These are phyloP conservation scores for Pachysandra terminalis DNA, from an alignment of 164 flowering plant genomes.

Conservation along the genomic window DNA sequence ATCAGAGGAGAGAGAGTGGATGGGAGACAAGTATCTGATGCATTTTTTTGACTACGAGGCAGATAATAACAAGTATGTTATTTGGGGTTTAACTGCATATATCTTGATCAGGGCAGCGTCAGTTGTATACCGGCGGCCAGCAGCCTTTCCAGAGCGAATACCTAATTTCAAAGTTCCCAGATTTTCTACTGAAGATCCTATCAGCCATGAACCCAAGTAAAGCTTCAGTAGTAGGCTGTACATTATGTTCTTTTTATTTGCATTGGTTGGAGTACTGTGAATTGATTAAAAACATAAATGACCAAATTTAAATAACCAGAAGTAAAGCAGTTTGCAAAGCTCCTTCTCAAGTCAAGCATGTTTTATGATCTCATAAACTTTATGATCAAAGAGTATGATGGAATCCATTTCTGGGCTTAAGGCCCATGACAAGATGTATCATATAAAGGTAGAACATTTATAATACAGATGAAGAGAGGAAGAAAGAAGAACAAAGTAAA, in stretches of 20 bases:
- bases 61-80: conserved; percentile 43
- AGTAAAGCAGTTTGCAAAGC: too few relatives aligned
- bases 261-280: too few relatives aligned
- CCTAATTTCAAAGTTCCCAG: conserved; percentile 47
- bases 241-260: background rate
- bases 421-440: too few relatives aligned
- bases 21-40: conserved; percentile 60
- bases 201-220: conserved; percentile 22
- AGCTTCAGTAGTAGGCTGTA: background rate
- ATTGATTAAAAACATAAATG: too few relatives aligned
- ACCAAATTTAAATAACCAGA: too few relatives aligned
- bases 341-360: too few relatives aligned
- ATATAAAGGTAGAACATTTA: too few relatives aligned
- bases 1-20: conserved; percentile 68
- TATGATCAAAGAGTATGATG: too few relatives aligned
- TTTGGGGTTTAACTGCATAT: conserved; percentile 93
- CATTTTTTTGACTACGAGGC: conserved; percentile 71
- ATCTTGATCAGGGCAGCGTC: conserved; percentile 85
- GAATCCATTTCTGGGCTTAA: too few relatives aligned
- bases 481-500: too few relatives aligned
- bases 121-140: conserved; percentile 64
- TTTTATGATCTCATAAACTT: too few relatives aligned
- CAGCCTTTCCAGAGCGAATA: conserved; percentile 63
- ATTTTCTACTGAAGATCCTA: conserved; percentile 21
- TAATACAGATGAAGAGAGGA: too few relatives aligned